phyloP scores from a whole-genome alignment of 306 rosid genomes.

The Casuarina equisetifolia region DNA sequence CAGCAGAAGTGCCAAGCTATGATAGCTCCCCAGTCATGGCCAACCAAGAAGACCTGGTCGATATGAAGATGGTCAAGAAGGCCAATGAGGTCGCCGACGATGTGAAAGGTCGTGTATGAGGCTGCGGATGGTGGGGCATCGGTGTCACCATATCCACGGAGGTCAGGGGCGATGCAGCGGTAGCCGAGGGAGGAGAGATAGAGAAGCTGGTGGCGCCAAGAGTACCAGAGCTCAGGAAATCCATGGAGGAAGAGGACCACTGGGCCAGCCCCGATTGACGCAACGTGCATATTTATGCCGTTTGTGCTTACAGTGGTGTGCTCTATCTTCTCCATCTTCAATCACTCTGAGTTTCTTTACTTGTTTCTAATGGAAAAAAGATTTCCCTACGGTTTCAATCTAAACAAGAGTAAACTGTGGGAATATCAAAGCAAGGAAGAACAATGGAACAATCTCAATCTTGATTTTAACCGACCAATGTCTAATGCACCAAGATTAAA shows the following conservation, averaged over 20 bases:
- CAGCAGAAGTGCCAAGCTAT: slow-evolving; percentile 58
- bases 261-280: slow-evolving; percentile 68
- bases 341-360: background rate
- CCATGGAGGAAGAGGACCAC: slow-evolving; percentile 60
- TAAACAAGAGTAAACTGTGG: too few relatives aligned
- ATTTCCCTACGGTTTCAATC: too few relatives aligned
- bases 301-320: slow-evolving; percentile 50
- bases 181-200: slow-evolving; percentile 59
- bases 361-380: too few relatives aligned
- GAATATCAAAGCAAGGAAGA: too few relatives aligned
- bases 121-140: slow-evolving; percentile 50
- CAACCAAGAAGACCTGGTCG: slow-evolving; percentile 54
- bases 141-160: slow-evolving; percentile 78
- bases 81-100: slow-evolving; percentile 61
- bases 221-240: slow-evolving; percentile 71
- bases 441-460: too few relatives aligned
- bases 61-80: slow-evolving; percentile 51
- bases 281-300: slow-evolving; percentile 65
- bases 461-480: too few relatives aligned
- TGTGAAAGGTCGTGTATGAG: slow-evolving; percentile 56
- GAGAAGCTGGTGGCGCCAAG: slow-evolving; percentile 77
- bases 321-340: slow-evolving; percentile 53
- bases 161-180: slow-evolving; percentile 77
- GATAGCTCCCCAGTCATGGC: slow-evolving; percentile 64
- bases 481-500: too few relatives aligned